Conservation (phyloP, 2,329 filamentous ascomycete species). For the Ceratocystis albifundus region DNA sequence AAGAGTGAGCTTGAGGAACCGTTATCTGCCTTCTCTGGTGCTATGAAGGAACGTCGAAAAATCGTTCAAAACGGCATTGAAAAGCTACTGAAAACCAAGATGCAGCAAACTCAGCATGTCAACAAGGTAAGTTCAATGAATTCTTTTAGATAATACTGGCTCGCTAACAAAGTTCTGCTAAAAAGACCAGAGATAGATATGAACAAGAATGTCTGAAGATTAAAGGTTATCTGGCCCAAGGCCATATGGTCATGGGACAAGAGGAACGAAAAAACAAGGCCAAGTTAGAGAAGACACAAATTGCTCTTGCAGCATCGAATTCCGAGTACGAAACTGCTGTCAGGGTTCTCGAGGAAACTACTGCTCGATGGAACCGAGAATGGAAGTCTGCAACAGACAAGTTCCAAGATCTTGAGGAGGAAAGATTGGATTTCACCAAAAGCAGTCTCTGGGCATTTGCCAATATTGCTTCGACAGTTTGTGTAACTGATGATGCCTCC, state of each 20-base stretch:
- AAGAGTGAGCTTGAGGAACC: conserved; percentile 93
- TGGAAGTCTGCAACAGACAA: conserved; percentile 98
- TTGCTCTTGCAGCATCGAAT: conserved; percentile 82
- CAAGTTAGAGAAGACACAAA: conserved; percentile 96
- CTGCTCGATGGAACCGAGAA: conserved; percentile 88
- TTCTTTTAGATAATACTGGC: neutral
- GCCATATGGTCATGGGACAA: conserved; percentile 99
- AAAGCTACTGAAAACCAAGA: conserved; percentile 84
- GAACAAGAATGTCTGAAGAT: conserved; percentile 98
- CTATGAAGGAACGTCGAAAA: conserved; percentile 92
- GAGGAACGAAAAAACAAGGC: conserved; percentile 98
- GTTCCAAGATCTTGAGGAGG: conserved; percentile 97
- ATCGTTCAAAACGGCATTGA: conserved; percentile 92
- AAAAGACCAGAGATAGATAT: conserved; percentile 75
- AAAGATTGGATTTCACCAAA: conserved; percentile 92
- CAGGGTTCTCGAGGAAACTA: conserved; percentile 89
- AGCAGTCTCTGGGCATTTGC: conserved; percentile 97
- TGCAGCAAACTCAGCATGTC: conserved; percentile 77
- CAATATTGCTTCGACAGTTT: conserved; percentile 93
- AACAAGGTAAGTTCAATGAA: conserved; percentile 58
- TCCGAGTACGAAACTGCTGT: conserved; percentile 88
- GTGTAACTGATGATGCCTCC: conserved; percentile 90
- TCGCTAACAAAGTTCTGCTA: conserved; percentile 11
- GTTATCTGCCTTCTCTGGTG: conserved; percentile 77
- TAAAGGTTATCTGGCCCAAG: conserved; percentile 94